Evolutionary conservation across 768 basidiomycete species (phyloP).

Genomic region (Tylopilus balloui): DNA sequence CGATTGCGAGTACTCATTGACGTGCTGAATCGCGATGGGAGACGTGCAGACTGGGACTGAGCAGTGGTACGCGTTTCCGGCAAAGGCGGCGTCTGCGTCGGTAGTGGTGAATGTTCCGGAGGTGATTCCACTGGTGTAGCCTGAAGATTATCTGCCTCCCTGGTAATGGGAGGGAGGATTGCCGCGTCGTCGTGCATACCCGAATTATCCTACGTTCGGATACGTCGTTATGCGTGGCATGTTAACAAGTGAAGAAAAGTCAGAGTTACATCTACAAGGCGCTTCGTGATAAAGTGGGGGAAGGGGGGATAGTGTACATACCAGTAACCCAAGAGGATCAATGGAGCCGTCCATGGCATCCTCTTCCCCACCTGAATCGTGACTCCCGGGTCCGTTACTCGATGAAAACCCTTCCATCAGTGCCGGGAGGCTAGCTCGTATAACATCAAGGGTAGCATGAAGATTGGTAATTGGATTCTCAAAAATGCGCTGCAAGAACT

Average conservation of each 20-base stretch:
- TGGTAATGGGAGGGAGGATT: background rate
- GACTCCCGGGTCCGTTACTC: slow-evolving; percentile 11
- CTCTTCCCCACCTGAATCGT: slow-evolving; percentile 36
- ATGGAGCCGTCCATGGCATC: slow-evolving; percentile 4
- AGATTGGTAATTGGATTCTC: slow-evolving; percentile 41
- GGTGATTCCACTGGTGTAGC: slow-evolving; percentile 2
- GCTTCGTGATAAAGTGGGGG: slow-evolving; percentile 24
- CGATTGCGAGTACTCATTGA: slow-evolving; percentile 18
- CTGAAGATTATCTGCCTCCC: slow-evolving; percentile 1
- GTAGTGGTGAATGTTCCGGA: background rate
- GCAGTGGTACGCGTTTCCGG: slow-evolving; percentile 9
- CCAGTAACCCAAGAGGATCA: slow-evolving; percentile 21
- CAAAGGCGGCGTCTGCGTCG: background rate
- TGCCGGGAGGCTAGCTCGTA: slow-evolving; percentile 31
- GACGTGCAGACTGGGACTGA: slow-evolving; percentile 4
- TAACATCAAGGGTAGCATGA: slow-evolving; percentile 38
- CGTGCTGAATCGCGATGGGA: slow-evolving; percentile 27
- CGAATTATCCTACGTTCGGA: slow-evolving; percentile 14
- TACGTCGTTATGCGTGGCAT: slow-evolving; percentile 7
- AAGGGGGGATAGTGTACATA: slow-evolving; percentile 19
- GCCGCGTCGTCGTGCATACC: slow-evolving; percentile 5
- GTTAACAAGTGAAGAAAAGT: slow-evolving; percentile 20
- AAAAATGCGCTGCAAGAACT: slow-evolving; percentile 50
- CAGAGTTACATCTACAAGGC: slow-evolving; percentile 31
- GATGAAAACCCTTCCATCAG: slow-evolving; percentile 23